Percentiles rank a stretch among this genome's conserved stretches.
These are phyloP conservation scores for Neoboletus magnificus DNA, from an alignment of 768 basidiomycete species.

Conservation along the genomic window DNA sequence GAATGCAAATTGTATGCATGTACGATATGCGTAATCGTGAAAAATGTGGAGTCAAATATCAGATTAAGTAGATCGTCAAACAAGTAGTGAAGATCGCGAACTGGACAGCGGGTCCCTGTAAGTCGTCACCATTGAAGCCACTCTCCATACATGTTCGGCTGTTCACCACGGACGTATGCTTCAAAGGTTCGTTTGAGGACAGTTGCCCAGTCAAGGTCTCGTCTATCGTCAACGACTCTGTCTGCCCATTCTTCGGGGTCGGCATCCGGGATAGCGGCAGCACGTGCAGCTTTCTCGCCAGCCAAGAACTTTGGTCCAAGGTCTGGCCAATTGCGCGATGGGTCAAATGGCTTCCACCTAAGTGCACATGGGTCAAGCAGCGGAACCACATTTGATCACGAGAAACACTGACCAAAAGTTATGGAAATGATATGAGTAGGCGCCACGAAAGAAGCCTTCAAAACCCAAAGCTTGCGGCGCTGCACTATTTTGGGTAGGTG, in stretches of 20 bases:
- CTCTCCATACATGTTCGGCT: slow-evolving; percentile 95
- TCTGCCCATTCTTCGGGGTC: slow-evolving; percentile 39
- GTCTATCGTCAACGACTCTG: slow-evolving; percentile 58
- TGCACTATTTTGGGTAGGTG: slow-evolving; percentile 67
- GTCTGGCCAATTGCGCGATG: slow-evolving; percentile 92
- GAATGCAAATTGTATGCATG: slow-evolving; percentile 27
- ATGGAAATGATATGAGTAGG: slow-evolving; percentile 96
- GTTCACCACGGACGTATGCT: slow-evolving; percentile 84
- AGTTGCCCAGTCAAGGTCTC: slow-evolving; percentile 88
- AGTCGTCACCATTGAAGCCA: slow-evolving; percentile 50
- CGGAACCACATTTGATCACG: neutral
- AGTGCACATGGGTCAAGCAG: neutral
- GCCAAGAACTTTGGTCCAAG: slow-evolving; percentile 75
- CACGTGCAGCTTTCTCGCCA: slow-evolving; percentile 69
- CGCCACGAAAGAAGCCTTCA: slow-evolving; percentile 93
- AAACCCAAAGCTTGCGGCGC: slow-evolving; percentile 87
- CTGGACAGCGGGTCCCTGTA: slow-evolving; percentile 1
- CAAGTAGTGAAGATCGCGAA: slow-evolving; percentile 9
- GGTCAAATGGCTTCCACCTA: slow-evolving; percentile 97
- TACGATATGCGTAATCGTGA: slow-evolving; percentile 27
- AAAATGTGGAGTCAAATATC: slow-evolving; percentile 26
- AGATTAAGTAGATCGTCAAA: slow-evolving; percentile 28
- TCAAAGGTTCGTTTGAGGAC: slow-evolving; percentile 96
- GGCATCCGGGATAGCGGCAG: slow-evolving; percentile 33
- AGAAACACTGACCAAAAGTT: slow-evolving; percentile 72